Evolutionary conservation across 306 rosid species (phyloP), one percentile per base, ranked within the genome.

Genomic region (Abrus precatorius): DNA sequence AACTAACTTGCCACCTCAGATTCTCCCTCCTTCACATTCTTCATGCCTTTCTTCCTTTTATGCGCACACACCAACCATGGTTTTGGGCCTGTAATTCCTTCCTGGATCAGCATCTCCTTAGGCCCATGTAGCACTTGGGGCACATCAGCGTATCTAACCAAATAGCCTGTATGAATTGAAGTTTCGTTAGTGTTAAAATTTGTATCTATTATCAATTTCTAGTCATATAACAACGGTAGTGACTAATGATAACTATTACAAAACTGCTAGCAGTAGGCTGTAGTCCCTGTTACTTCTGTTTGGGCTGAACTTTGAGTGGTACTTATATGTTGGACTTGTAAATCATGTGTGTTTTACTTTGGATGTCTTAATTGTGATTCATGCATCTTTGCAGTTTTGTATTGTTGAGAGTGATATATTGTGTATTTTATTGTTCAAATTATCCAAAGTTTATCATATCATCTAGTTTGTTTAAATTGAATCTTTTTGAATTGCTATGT

Each of bases 361-460:
- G 33, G 20, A 38, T 59, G 28, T 53, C 55, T 75, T 30, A 10
- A 52, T 13, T 14, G 65, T 77, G 20, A 20, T 75, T 68, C 36
- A 29, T 41, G 34, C 6, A 3, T 20, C 20, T 40, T 14, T 34
- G 68, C 29, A 65, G 13, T 38, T 75, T 20, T 20, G 36, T 63
- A 12, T 38, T 53, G 48, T 47, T 54, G 40, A 45, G 30, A 49
- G 5, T 66, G 43, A 20, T 48, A 20, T 20, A 20, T 20, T 66
- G 59, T 61, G 6, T 61, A 32, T 59, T 27, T 79, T 65, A 28
- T 83, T 72, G 20, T 79, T 53, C 69, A 41, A n/a, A 10, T 41
- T 70, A 20, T 20, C 20, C 20, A 44, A 49, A 71, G 70, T 13
- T 27, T 48, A 48, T 77, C 56, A 67, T 56, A 44, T 43, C 20